Evolutionary conservation across 225 moss, liverwort and hornwort genomes (phyloP).

Genomic region (Climacium dendroides): DNA sequence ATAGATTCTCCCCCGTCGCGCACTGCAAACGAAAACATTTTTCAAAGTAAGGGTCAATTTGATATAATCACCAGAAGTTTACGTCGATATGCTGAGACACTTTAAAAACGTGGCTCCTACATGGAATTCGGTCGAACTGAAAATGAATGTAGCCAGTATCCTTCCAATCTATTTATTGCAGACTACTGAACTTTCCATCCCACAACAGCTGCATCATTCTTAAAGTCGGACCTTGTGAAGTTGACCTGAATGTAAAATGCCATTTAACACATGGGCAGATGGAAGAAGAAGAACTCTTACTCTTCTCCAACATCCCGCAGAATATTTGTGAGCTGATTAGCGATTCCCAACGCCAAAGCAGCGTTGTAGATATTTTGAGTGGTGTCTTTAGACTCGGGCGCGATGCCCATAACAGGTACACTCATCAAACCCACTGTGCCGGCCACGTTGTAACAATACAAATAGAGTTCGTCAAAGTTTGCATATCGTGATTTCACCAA

Average conservation of each 20-base stretch:
- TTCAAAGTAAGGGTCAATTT: not conserved
- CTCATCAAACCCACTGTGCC: conserved; percentile 97
- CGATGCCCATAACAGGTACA: conserved; percentile 88
- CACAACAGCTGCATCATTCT: not conserved
- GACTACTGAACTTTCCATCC: not conserved
- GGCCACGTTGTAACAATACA: conserved; percentile 92
- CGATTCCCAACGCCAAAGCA: conserved; percentile 73
- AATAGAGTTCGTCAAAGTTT: conserved; percentile 78
- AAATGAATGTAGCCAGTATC: not conserved
- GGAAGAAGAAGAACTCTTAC: conserved; percentile 14
- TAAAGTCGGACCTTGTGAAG: not conserved
- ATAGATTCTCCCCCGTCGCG: conserved; percentile 60
- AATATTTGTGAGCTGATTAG: conserved; percentile 92
- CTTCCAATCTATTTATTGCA: not conserved
- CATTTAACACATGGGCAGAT: not conserved
- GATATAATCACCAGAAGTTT: not conserved
- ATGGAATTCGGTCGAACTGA: not conserved
- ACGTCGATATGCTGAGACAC: too few relatives aligned
- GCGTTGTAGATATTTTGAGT: conserved; percentile 74
- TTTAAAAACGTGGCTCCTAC: too few relatives aligned
- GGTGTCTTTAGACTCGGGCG: conserved; percentile 55
- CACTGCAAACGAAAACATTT: conserved; percentile 17
- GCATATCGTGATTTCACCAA: conserved; percentile 73
- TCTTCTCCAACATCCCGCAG: conserved; percentile 95
- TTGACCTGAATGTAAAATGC: not conserved